These are phyloP conservation scores for Xanthoceras sorbifolium DNA, from an alignment of 345 rosid species.

Conservation along the genomic window DNA sequence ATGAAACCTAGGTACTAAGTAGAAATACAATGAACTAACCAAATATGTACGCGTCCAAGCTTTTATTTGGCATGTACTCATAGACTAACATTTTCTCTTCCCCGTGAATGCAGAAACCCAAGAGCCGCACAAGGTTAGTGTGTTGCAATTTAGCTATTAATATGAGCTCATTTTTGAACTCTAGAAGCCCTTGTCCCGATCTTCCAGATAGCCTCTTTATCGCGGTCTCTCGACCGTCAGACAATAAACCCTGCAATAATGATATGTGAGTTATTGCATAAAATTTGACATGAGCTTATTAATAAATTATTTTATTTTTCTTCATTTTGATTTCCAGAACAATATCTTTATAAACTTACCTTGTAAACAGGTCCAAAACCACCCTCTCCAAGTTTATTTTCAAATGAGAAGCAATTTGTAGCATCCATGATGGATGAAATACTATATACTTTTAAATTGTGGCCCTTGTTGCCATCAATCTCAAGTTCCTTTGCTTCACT, in stretches of 20 bases:
- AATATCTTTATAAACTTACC: background rate
- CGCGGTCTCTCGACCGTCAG: constrained; percentile 22
- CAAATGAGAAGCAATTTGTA: background rate
- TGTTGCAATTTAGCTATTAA: constrained; percentile 28
- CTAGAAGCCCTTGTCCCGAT: constrained; percentile 31
- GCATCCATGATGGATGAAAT: constrained; percentile 16
- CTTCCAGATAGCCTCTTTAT: constrained; percentile 25
- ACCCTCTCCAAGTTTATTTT: constrained; percentile 9
- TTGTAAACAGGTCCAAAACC: constrained; percentile 22
- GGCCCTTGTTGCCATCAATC: constrained; percentile 9
- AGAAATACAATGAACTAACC: background rate
- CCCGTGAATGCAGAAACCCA: constrained; percentile 22
- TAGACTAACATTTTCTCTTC: constrained; percentile 31
- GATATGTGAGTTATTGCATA: background rate
- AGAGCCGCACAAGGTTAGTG: constrained; percentile 24
- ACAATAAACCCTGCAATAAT: constrained; percentile 15
- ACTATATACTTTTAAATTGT: constrained; percentile 1
- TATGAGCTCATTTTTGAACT: constrained; percentile 33
- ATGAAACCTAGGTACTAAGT: too few species aligned
- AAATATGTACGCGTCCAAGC: constrained; percentile 24
- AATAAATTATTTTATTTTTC: background rate
- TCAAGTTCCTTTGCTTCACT: constrained; percentile 2
- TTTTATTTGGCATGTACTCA: constrained; percentile 20
- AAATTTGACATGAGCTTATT: background rate
- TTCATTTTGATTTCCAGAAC: too few species aligned